Percentiles rank a stretch among this genome's conserved stretches.
These are phyloP conservation scores for Sporothrix curviconia DNA, from an alignment of 2,329 filamentous ascomycete species.

Conservation along the genomic window DNA sequence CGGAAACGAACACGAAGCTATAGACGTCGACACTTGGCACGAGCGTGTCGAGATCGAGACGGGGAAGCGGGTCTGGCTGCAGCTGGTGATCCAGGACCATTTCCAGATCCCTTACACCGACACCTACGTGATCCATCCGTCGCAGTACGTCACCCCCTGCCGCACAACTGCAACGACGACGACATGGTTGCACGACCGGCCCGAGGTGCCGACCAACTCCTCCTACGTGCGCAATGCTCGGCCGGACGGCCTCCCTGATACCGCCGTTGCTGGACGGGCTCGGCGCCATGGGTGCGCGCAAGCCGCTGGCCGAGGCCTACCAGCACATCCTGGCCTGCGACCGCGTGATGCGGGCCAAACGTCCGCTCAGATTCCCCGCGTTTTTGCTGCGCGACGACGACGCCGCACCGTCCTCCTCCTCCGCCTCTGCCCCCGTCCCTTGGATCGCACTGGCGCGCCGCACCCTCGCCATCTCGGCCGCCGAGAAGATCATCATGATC, in stretches of 20 bases:
- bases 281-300: conserved; percentile 25
- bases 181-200: conserved; percentile 18
- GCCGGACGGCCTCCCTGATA: conserved; percentile 26
- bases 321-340: conserved; percentile 26
- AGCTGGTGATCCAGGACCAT: conserved; percentile 31
- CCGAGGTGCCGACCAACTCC: conserved; percentile 16
- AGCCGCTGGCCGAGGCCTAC: conserved; percentile 25
- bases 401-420: no score
- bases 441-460: conserved; percentile 30
- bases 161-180: conserved; percentile 29
- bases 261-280: conserved; percentile 27
- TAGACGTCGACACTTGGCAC: conserved; percentile 14
- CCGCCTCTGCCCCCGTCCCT: no score
- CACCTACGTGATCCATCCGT: conserved; percentile 29
- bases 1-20: no score
- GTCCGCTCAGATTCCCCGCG: conserved; percentile 26
- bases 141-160: conserved; percentile 28
- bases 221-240: conserved; percentile 25
- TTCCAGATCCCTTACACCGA: conserved; percentile 31
- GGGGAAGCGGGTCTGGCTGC: conserved; percentile 30
- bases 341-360: conserved; percentile 26
- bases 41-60: conserved; percentile 26
- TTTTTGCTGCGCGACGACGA: conserved; percentile 28
- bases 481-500: conserved; percentile 35
- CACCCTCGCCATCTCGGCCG: conserved; percentile 31